Base-by-base conservation (phyloP, 2,329 filamentous ascomycete genomes). In the Scytalidium sp. region DNA sequence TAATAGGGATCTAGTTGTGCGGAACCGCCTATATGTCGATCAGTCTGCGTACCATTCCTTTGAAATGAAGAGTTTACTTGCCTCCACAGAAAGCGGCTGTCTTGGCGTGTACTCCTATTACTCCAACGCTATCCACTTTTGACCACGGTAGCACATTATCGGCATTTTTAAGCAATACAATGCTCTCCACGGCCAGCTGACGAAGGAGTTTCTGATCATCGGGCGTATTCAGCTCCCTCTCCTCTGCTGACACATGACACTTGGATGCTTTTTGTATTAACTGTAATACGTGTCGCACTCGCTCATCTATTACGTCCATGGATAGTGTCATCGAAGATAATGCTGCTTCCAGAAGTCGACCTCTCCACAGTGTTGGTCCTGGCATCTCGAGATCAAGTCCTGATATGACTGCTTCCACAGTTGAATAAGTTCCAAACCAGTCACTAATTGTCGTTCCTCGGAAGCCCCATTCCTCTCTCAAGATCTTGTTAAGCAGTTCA, bases 161-260 rank as follows among this genome's bases (percentile, higher is more conserved):
- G 20, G 83, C 75, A 54, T 88, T 88, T 67, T 87, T 86, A 42
- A 87, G 69, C 19, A 87, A 72, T 1, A 87, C 82, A 13, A 85
- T 78, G 1, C 79, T 81, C 50, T 85, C 79, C 0, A 77, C 74
- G 2, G 81, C 81, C 5, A 83, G 70, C 27, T 78, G 72, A 23
- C 83, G 73, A 10, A 84, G 72, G 21, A 85, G 59, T 11, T 61
- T 58, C 9, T 63, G 64, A 42, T 65, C 67, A 53, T 67, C 70
- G 17, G 58, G 65, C 6, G 44, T 65, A 50, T 62, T 53, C 6
- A 44, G 52, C n/a, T 54, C 60, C 27, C 46, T 60, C 51, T 61
- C 65, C 9, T 54, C 50, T 39, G 60, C 60, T 44, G 59, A 39
- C 17, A 61, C 61, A 13, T 53, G 49, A 32, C 61, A 53, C 3